Evolutionary conservation across 2,329 filamentous ascomycete genomes (phyloP), one percentile per base, ranked within the genome.

Genomic region (Pseudohalonectria lignicola): DNA sequence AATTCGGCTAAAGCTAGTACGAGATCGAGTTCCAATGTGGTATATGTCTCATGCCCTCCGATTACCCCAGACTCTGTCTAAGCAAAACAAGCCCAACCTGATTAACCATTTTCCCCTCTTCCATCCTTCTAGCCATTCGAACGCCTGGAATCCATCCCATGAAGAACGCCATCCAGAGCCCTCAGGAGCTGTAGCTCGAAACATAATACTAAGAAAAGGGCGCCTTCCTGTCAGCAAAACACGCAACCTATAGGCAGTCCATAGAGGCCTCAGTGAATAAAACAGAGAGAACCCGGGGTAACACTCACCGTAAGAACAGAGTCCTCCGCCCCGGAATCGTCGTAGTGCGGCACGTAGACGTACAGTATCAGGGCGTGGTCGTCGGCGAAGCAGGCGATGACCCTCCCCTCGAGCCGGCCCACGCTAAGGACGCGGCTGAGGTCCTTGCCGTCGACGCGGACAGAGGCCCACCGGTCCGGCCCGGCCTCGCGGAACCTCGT

Each of bases 341-440:
- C 82, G 37, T 79, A 77, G 47, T 79, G 74, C 12, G 80, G 71
- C 23, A 92, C 68, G 49, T 87, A 92, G 3, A 92, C 86, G 52
- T 92, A 92, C 19, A 92, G 63, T 30, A 92, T 86, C 44, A 93
- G 57, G 3, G 85, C 84, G 55, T 87, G 79, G 38, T 85, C 82
- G 51, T 92, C 71, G 29, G 79, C 79, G 57, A 93, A 87, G 54
- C 88, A 95, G 40, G 88, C 92, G 64, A 96, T 92, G 37, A 96
- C 90, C 47, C 86, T 73, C 1, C 87, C 90, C 49, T 92, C 90
- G 21, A 96, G 63, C 36, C 88, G 71, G 2, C 90, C 90, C 11
- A 96, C 88, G 56, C 86, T 93, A 47, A 98, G 67, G n/a, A 96
- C 90, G 47, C 76, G 78, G 23, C 86, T 86, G 90, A 92, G 96